Evolutionary conservation across 371 early-diverging fungal genomes (phyloP), one percentile per base, ranked within the genome.

Genomic region (Coemansia sp.): DNA sequence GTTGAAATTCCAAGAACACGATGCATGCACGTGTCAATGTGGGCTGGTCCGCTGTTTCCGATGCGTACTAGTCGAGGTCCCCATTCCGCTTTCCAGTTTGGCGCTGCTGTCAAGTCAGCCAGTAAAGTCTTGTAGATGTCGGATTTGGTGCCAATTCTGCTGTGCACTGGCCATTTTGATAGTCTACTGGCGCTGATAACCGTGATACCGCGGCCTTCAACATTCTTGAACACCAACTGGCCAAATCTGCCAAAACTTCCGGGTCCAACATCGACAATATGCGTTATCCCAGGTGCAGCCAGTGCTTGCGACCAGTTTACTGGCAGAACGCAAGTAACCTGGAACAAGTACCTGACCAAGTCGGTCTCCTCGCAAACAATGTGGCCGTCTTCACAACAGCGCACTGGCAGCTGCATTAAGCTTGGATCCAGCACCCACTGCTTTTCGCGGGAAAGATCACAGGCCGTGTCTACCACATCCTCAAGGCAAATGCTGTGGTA

Each of bases 221-320:
- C 90, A 85, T 95, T 95, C 63, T 90, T 88, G 78, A 90, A 84
- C 4, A 94, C 93, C 67, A 95, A 78, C 36, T 85, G 83, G 4
- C 71, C 75, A 23, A 76, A 80, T 44, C 94, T 95, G 2, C 90
- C 89, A 21, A 90, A 74, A 24, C 93, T 92, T 62, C 94, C 94
- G 2, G 96, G 92, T 28, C 97, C 95, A 80, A 95, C 95, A 82
- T 97, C 96, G 40, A 96, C 83, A 41, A 94, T 86, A 77, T 96
- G 96, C 11, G 94, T 92, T 68, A 88, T 80, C 60, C 93, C 83
- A 73, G 93, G 93, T 68, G 91, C 94, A 21, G 94, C 94, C 60
- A 92, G 91, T 15, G 94, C 91, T 65, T 80, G 83, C 62, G 91
- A 90, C 96, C 96, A 96, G 78, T 93, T 80, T 3, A 95, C 90